Conservation (phyloP, 2,329 filamentous ascomycete species). For the Exserohilum rostratum region DNA sequence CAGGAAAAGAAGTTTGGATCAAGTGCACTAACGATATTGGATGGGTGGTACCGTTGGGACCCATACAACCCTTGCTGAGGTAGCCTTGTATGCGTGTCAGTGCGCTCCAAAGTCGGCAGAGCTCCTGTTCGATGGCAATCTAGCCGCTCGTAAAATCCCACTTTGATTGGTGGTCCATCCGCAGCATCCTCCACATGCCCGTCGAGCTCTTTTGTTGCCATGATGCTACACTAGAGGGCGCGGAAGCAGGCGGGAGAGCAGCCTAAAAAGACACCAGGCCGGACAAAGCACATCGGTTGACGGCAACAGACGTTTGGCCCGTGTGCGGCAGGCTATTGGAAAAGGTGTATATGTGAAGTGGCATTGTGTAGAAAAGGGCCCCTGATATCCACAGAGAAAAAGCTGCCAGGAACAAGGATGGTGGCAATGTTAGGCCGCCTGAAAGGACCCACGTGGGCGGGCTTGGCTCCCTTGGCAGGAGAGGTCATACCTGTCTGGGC, state of each 20-base stretch:
- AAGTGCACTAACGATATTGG: constrained; percentile 30
- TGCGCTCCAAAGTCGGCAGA: constrained; percentile 8
- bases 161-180: background rate
- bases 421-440: constrained; percentile 20
- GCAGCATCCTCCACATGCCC: background rate
- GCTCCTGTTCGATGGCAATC: constrained; percentile 13
- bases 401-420: constrained; percentile 29
- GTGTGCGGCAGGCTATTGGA: background rate
- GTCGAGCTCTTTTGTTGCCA: background rate
- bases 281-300: constrained; percentile 9
- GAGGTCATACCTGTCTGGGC: constrained; percentile 15
- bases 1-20: constrained; percentile 31
- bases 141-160: constrained; percentile 11
- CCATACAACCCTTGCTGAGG: constrained; percentile 21
- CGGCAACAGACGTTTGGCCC: constrained; percentile 17
- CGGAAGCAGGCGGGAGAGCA: background rate
- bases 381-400: background rate
- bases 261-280: background rate
- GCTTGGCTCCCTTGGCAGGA: constrained; percentile 40
- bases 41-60: constrained; percentile 29
- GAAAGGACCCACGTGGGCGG: constrained; percentile 9
- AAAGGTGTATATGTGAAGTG: background rate
- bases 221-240: background rate
- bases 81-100: constrained; percentile 22
- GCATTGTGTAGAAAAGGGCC: background rate